Conservation (phyloP, 257 asterid genomes). For the Nicotiana otophora region DNA sequence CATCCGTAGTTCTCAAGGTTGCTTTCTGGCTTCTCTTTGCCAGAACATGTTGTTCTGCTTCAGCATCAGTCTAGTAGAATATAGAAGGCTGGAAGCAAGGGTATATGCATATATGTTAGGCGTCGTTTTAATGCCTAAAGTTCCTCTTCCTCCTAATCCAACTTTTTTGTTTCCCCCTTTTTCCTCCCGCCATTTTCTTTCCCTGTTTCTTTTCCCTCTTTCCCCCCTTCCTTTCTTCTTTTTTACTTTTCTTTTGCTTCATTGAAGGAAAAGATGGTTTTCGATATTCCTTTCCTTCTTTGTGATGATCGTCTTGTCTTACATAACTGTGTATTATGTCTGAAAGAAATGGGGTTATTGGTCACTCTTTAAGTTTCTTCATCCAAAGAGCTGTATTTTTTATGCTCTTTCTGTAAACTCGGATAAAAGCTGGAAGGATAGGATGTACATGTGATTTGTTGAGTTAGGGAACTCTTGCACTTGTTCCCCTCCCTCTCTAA, state of each 20-base stretch:
- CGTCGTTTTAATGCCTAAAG: conserved; percentile 5
- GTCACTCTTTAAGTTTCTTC: conserved; percentile 2
- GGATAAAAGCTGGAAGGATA: conserved; percentile 10
- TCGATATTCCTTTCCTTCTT: not conserved
- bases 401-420: conserved; percentile 10
- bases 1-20: conserved; percentile 7
- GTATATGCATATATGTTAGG: conserved; percentile 12
- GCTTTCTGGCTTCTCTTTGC: conserved; percentile 6
- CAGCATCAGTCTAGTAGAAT: not conserved
- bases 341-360: not conserved
- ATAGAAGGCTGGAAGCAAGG: conserved; percentile 5
- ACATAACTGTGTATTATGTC: conserved; percentile 4
- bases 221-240: not conserved
- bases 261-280: not conserved
- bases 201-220: not conserved
- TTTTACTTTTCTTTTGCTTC: not conserved
- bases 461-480: conserved; percentile 6
- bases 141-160: conserved; percentile 7
- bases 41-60: conserved; percentile 1
- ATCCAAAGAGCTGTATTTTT: conserved; percentile 12
- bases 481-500: not conserved
- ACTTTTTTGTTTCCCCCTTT: not conserved
- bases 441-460: conserved; percentile 6
- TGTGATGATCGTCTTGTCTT: not conserved
- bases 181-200: not conserved